These are phyloP conservation scores for Flaveria linearis DNA, from an alignment of 129 eudicot species.

Conservation along the genomic window DNA sequence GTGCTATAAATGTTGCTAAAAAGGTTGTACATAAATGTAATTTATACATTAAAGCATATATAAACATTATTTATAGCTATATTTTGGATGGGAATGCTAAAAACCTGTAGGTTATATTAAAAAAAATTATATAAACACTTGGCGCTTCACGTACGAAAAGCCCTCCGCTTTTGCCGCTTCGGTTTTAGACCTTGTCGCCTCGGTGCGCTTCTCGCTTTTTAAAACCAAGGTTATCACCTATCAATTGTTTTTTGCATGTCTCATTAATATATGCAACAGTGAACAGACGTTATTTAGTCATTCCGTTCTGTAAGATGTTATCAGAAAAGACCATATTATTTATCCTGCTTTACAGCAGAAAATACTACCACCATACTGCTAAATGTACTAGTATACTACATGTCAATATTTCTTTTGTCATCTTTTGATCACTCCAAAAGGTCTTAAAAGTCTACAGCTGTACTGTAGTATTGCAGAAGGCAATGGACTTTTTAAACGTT, in stretches of 20 bases:
- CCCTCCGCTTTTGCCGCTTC: too few species aligned
- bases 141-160: too few species aligned
- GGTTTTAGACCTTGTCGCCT: too few species aligned
- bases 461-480: not conserved
- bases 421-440: not conserved
- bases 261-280: not conserved
- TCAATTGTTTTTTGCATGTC: not conserved
- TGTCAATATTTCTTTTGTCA: not conserved
- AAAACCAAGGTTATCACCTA: too few species aligned
- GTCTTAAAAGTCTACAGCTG: not conserved
- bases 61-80: too few species aligned
- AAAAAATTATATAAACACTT: too few species aligned
- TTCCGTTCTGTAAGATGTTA: not conserved
- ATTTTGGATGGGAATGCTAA: too few species aligned
- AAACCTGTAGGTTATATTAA: too few species aligned
- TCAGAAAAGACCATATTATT: not conserved
- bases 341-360: not conserved
- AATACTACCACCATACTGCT: not conserved
- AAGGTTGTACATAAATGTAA: too few species aligned
- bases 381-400: not conserved
- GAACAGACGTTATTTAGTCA: not conserved
- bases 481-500: not conserved
- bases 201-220: too few species aligned
- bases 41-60: too few species aligned
- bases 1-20: too few species aligned